These are phyloP conservation scores for Yamadazyma diospyri DNA, from an alignment of 1,139 yeast species.

Conservation along the genomic window DNA sequence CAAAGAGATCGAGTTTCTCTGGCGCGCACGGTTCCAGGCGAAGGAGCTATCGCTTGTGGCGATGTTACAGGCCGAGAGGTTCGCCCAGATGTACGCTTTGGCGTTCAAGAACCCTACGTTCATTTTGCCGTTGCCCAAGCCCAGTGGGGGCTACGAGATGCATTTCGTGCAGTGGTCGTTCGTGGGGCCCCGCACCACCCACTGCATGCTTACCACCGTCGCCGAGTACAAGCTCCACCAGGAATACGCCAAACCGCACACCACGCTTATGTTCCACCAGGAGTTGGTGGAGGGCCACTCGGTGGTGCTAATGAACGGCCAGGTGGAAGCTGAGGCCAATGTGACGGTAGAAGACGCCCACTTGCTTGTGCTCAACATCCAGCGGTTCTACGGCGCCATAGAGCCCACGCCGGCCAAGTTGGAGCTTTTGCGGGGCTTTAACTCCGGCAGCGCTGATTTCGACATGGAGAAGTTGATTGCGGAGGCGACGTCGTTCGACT, in stretches of 20 bases:
- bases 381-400: conserved; percentile 82
- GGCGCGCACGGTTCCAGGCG: conserved; percentile 82
- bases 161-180: conserved; percentile 95
- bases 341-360: conserved; percentile 73
- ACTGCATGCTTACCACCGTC: conserved; percentile 86
- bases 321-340: conserved; percentile 67
- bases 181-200: conserved; percentile 80
- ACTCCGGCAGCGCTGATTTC: conserved; percentile 62
- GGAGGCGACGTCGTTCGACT: conserved; percentile 71
- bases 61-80: conserved; percentile 52
- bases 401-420: conserved; percentile 47
- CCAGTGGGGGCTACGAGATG: conserved; percentile 63
- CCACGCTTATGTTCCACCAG: conserved; percentile 83
- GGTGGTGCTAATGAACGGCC: conserved; percentile 83
- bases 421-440: conserved; percentile 62
- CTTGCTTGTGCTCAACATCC: conserved; percentile 71
- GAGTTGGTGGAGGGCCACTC: conserved; percentile 64
- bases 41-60: conserved; percentile 67
- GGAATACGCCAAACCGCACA: conserved; percentile 93
- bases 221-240: conserved; percentile 90
- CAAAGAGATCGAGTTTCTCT: conserved; percentile 72
- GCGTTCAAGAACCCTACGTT: conserved; percentile 77
- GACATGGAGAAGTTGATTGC: conserved; percentile 62
- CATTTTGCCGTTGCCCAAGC: conserved; percentile 66
- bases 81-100: conserved; percentile 55